Percentiles rank a stretch among this genome's conserved stretches.
These are phyloP conservation scores for Mayamaea pseudoterrestris DNA, from an alignment of 108 stramenopile genomes.

Conservation along the genomic window DNA sequence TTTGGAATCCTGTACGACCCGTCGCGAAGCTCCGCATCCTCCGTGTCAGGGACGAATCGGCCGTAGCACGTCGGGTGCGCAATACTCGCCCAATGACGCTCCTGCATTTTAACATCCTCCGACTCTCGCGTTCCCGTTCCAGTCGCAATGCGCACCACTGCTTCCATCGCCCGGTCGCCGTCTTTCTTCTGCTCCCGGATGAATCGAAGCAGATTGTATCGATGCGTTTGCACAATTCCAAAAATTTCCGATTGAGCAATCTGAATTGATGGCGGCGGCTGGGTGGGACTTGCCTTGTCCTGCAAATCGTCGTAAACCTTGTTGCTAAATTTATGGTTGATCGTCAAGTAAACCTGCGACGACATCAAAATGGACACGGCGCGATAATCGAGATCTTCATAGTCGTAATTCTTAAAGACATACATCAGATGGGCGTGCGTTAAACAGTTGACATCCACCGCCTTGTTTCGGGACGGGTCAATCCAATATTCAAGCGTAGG, in stretches of 20 bases:
- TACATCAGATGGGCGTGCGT: constrained; percentile 96
- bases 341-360: constrained; percentile 94
- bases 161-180: constrained; percentile 89
- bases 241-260: constrained; percentile 95
- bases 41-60: constrained; percentile 95
- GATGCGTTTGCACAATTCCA: constrained; percentile 84
- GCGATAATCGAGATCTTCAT: constrained; percentile 81
- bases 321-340: constrained; percentile 91
- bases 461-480: constrained; percentile 64
- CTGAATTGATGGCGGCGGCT: constrained; percentile 85
- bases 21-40: constrained; percentile 85
- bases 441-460: constrained; percentile 76
- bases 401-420: constrained; percentile 92
- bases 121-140: constrained; percentile 75
- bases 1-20: constrained; percentile 74
- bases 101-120: constrained; percentile 54
- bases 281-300: constrained; percentile 68
- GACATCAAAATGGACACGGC: constrained; percentile 87
- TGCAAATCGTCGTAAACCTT: constrained; percentile 88
- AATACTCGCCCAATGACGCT: constrained; percentile 89
- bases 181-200: constrained; percentile 77
- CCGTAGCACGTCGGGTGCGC: constrained; percentile 87
- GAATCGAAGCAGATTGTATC: constrained; percentile 85
- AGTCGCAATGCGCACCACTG: constrained; percentile 89
- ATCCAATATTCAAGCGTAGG: constrained; percentile 97